Evolutionary conservation across 257 asterid genomes (phyloP).

Genomic region (Mitragyna speciosa): DNA sequence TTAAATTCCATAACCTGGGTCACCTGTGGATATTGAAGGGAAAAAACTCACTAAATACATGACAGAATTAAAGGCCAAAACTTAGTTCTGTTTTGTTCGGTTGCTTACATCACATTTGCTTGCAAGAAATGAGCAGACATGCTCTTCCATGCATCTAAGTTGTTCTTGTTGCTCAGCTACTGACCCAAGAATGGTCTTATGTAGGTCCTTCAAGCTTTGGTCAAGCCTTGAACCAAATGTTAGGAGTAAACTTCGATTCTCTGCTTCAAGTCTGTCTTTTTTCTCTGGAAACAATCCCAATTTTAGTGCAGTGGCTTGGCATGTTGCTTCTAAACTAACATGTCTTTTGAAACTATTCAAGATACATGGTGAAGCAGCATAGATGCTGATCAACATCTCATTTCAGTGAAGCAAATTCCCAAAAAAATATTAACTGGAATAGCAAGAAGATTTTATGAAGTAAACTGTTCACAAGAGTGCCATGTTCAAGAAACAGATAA

Average conservation of each 20-base stretch:
- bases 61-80: conserved; percentile 9
- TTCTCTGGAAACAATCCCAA: conserved; percentile 47
- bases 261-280: conserved; percentile 65
- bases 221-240: conserved; percentile 64
- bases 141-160: conserved; percentile 50
- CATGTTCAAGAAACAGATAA: background rate
- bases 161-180: conserved; percentile 69
- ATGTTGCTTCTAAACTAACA: background rate
- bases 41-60: conserved; percentile 22
- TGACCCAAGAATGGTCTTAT: conserved; percentile 50
- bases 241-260: conserved; percentile 57
- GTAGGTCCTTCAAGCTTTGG: conserved; percentile 62
- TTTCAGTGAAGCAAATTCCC: background rate
- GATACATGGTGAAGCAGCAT: background rate
- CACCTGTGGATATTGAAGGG: conserved; percentile 38
- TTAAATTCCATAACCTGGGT: conserved; percentile 61
- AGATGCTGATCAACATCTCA: background rate
- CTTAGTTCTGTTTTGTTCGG: background rate
- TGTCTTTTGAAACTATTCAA: too few relatives aligned
- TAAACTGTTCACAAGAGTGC: background rate
- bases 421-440: background rate
- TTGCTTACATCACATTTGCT: conserved; percentile 58
- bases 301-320: conserved; percentile 8
- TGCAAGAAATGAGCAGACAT: conserved; percentile 51
- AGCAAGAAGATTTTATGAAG: background rate